Conservation (phyloP, 345 rosid species). For the Sisymbrium altissimum region DNA sequence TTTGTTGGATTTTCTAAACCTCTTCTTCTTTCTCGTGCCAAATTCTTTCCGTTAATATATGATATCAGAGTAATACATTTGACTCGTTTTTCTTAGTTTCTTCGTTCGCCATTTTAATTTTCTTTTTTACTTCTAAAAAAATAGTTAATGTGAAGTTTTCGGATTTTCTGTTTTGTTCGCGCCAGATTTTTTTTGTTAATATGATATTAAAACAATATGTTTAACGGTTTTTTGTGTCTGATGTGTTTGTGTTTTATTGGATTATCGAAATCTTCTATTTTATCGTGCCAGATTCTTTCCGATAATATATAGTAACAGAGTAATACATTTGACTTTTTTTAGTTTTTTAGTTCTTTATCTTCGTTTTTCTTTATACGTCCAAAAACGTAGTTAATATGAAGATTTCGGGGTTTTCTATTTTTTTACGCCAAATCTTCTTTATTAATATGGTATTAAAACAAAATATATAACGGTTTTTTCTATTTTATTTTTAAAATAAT, state of each 20-base stretch:
- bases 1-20: not conserved
- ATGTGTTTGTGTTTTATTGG: not conserved
- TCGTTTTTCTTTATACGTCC: not conserved
- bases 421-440: not conserved
- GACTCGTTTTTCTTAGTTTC: not conserved
- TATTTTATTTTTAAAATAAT: too few relatives aligned
- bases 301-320: not conserved
- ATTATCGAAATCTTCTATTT: not conserved
- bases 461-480: too few relatives aligned
- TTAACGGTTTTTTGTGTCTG: not conserved
- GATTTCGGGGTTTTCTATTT: not conserved
- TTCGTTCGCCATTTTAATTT: not conserved
- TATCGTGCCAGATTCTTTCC: not conserved
- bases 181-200: not conserved
- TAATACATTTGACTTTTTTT: not conserved
- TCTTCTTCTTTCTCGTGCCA: not conserved
- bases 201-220: not conserved
- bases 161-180: not conserved
- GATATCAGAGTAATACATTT: not conserved
- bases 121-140: too few relatives aligned
- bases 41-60: not conserved
- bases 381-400: not conserved
- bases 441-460: not conserved
- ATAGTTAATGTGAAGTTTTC: not conserved
- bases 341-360: not conserved